phyloP scores from a whole-genome alignment of 805 yeast genomes.

The Barnettozyma californica region DNA sequence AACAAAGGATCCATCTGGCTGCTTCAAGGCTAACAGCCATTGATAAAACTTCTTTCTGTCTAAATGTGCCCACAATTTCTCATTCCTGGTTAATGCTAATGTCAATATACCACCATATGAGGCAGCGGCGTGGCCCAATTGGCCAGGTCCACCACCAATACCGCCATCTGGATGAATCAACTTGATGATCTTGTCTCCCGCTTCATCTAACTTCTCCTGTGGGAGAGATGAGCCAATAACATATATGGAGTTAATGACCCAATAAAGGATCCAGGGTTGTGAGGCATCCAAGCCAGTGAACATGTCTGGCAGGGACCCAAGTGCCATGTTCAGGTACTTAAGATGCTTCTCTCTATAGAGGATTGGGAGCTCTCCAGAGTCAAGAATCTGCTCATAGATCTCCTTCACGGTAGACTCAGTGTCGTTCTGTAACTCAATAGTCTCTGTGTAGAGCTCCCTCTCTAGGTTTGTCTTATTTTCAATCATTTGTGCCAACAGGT shows the following conservation, averaged over 20 bases:
- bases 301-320: constrained; percentile 19
- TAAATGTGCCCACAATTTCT: constrained; percentile 36
- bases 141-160: constrained; percentile 81
- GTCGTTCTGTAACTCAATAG: constrained; percentile 31
- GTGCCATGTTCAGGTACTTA: constrained; percentile 14
- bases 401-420: constrained; percentile 26
- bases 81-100: constrained; percentile 46
- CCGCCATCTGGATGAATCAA: constrained; percentile 48
- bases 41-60: constrained; percentile 42
- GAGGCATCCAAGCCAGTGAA: constrained; percentile 67
- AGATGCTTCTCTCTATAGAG: constrained; percentile 16
- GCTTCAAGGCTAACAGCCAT: constrained; percentile 66
- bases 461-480: constrained; percentile 15
- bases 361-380: constrained; percentile 14
- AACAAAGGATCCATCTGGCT: constrained; percentile 65
- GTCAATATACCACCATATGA: constrained; percentile 73
- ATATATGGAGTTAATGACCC: constrained; percentile 60
- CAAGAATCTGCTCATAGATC: constrained; percentile 27
- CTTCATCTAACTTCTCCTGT: constrained; percentile 25
- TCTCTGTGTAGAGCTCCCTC: constrained; percentile 30
- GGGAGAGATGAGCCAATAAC: constrained; percentile 33
- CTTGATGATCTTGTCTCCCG: constrained; percentile 27
- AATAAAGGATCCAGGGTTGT: constrained; percentile 86
- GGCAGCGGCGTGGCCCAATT: constrained; percentile 79
- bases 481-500: constrained; percentile 16